Base-by-base conservation (phyloP, 345 rosid species). In the Zanthoxylum bungeanum region DNA sequence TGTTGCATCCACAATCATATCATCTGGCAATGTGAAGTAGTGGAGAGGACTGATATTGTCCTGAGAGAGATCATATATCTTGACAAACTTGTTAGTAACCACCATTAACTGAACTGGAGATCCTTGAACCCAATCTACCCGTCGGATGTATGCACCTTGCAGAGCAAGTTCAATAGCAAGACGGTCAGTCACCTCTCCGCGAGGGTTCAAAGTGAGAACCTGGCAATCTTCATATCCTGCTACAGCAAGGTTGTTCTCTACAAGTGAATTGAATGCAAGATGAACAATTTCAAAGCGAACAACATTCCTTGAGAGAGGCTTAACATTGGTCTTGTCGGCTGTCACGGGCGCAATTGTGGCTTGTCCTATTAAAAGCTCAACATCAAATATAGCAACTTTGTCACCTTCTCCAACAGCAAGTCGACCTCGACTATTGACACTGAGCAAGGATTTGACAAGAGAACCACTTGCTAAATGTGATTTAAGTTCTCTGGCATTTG, bases 371-470 rank as follows among this genome's bases (percentile, higher is more conserved):
- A 95, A 80, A 84, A 89, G 96, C 64, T 92, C 96, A 83, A 81
- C 93, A 82, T 95, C 99, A 75, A 89, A 95, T 75, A 95, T 87
- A 77, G 98, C 88, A 77, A 95, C 99, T 86, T 89, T 95, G 81
- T 95, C 99, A 76, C 99, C 99, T 86, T 95, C 99, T 77, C 99
- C 99, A 80, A 95, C 99, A 77, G 97, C 99, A 74, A 95, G 97
- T 80, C 93, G 92, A 71, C 98, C 99, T 67, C 99, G 91, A 81
- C 75, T 80, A 80, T 87, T 89, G 60, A 92, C 96, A 80, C 97
- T 92, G 59, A 95, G 93, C 88, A 95, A 85, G 47, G 99, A 95
- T 82, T 95, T 95, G 76, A 84, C 90, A 52, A 95, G 91, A 72
- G 94, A 92, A 70, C 99, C 98, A 84, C 86, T 85, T 57, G 91